phyloP scores from a whole-genome alignment of 2,329 filamentous ascomycete species.

The Ceratocystis smalleyi region DNA sequence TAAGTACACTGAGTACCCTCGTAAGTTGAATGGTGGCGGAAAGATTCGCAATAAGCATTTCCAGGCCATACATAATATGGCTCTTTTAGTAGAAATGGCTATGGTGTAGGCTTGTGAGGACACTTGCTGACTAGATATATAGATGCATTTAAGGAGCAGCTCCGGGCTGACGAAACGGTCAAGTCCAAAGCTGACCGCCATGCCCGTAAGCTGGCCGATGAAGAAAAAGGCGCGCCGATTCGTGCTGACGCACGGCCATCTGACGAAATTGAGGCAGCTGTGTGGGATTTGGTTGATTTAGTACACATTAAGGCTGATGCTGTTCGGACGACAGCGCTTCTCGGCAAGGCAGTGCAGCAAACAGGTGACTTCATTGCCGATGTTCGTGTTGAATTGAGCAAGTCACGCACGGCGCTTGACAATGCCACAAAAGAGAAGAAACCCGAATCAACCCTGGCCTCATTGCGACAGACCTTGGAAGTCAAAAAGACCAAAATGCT shows the following conservation, averaged over 20 bases:
- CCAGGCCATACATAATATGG: too few species aligned
- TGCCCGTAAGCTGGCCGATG: constrained; percentile 29
- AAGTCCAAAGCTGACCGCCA: constrained; percentile 33
- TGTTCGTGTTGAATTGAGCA: constrained; percentile 33
- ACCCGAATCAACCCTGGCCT: constrained; percentile 24
- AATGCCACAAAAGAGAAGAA: constrained; percentile 30
- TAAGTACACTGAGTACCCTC: constrained; percentile 34
- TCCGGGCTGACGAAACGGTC: constrained; percentile 31
- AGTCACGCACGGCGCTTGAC: constrained; percentile 31
- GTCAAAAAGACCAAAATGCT: constrained; percentile 35
- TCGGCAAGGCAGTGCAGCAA: constrained; percentile 34
- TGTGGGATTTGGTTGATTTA: constrained; percentile 39
- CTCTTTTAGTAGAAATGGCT: too few species aligned
- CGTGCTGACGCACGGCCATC: constrained; percentile 31
- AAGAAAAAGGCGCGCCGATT: constrained; percentile 28
- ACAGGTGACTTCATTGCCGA: constrained; percentile 36
- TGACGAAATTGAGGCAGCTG: constrained; percentile 32
- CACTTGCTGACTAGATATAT: constrained; percentile 7
- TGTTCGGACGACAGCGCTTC: constrained; percentile 26
- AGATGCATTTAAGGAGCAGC: constrained; percentile 32
- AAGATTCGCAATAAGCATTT: background rate
- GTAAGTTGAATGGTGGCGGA: constrained; percentile 19
- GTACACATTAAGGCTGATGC: constrained; percentile 32
- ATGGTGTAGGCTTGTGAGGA: background rate
- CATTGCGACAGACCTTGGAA: constrained; percentile 22